Evolutionary conservation across 1,284 basidiomycete species (phyloP).

Genomic region (Cryptococcus amylolentus): DNA sequence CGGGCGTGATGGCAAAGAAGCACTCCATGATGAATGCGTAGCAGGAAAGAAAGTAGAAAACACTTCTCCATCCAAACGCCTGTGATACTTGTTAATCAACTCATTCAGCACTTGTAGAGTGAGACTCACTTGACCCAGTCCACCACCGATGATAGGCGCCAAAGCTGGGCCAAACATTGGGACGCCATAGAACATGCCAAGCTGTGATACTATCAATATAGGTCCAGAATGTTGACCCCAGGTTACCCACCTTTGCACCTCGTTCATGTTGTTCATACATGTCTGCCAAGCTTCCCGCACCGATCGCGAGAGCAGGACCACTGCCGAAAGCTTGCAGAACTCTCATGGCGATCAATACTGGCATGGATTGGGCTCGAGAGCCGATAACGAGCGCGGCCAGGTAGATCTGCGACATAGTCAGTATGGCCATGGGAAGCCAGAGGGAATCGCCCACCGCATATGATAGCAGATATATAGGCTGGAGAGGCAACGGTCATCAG

Average conservation of each 20-base stretch:
- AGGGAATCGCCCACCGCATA: constrained; percentile 40
- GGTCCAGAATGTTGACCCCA: not conserved
- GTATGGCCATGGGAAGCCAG: not conserved
- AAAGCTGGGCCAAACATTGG: constrained; percentile 58
- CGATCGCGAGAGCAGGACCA: constrained; percentile 70
- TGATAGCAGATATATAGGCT: constrained; percentile 58
- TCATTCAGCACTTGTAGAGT: not conserved
- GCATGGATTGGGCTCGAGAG: constrained; percentile 60
- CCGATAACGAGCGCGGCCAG: constrained; percentile 63
- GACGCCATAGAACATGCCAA: constrained; percentile 48
- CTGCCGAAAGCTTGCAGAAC: constrained; percentile 55
- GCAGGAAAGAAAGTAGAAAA: constrained; percentile 75
- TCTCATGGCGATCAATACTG: constrained; percentile 61
- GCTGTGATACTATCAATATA: constrained; percentile 16
- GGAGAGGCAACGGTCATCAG: constrained; percentile 49
- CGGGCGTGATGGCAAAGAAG: constrained; percentile 66
- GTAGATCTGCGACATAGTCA: constrained; percentile 55
- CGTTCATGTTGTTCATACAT: constrained; percentile 75
- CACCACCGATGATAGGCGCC: constrained; percentile 68
- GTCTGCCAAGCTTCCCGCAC: constrained; percentile 72
- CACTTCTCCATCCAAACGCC: constrained; percentile 68
- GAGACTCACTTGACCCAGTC: constrained; percentile 51
- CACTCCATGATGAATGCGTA: constrained; percentile 59
- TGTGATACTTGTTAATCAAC: constrained; percentile 30
- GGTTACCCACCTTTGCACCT: constrained; percentile 57